Evolutionary conservation across 148 eudicot species (phyloP).

Genomic region (Persicaria tinctoria): DNA sequence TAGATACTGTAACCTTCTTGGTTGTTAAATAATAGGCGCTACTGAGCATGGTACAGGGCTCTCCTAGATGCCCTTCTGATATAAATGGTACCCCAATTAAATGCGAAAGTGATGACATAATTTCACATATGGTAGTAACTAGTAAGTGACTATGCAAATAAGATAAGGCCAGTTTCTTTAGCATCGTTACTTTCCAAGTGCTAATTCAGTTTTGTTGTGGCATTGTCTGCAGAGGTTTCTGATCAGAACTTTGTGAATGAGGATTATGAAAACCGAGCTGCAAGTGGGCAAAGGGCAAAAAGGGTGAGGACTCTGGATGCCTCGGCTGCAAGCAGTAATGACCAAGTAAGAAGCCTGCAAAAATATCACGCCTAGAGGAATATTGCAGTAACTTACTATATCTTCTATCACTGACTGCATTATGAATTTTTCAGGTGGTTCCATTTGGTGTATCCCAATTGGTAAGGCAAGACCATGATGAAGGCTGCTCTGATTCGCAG

Average conservation of each 20-base stretch:
- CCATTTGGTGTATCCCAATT: conserved; percentile 16
- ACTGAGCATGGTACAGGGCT: neutral
- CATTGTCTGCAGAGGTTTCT: conserved; percentile 41
- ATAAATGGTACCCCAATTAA: neutral
- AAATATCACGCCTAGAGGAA: neutral
- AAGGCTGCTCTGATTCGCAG: conserved; percentile 5
- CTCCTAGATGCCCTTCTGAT: neutral
- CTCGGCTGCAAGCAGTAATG: conserved; percentile 19
- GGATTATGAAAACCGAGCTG: conserved; percentile 26
- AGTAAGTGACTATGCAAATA: neutral
- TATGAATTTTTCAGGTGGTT: conserved; percentile 28
- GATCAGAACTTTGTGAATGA: conserved; percentile 72
- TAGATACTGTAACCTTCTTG: neutral
- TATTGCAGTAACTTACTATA: neutral
- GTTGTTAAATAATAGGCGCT: neutral
- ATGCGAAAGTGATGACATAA: neutral
- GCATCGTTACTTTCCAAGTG: neutral
- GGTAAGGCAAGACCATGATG: neutral
- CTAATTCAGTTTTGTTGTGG: neutral
- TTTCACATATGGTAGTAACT: neutral
- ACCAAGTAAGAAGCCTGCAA: conserved; percentile 21
- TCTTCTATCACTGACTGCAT: neutral
- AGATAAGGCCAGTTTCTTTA: too few relatives aligned
- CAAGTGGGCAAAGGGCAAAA: conserved; percentile 21
- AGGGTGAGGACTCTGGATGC: conserved; percentile 26